Percentiles rank a stretch among this genome's conserved stretches.
Conservation (phyloP, 371 early-diverging fungal genomes). For the Entomophthora muscae region DNA sequence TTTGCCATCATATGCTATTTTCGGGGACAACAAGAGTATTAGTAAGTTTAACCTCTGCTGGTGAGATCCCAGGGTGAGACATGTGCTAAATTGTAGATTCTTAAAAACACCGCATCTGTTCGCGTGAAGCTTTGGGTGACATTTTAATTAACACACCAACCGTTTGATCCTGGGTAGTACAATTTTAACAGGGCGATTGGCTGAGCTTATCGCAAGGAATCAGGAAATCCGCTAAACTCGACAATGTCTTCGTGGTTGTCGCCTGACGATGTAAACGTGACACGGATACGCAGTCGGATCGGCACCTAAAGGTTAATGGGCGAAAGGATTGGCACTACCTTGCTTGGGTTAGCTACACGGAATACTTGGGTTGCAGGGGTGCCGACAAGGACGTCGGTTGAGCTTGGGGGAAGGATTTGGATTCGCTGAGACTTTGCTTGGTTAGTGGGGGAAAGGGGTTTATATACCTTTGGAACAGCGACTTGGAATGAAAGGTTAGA, state of each 20-base stretch:
- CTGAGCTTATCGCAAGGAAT: conserved; percentile 11
- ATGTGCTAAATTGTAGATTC: too few species aligned
- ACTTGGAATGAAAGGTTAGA: conserved; percentile 64
- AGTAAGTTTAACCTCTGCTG: too few species aligned
- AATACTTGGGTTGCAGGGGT: conserved; percentile 52
- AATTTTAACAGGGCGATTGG: too few species aligned
- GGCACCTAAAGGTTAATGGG: conserved; percentile 24
- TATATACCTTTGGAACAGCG: conserved; percentile 58
- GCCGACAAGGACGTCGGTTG: conserved; percentile 34
- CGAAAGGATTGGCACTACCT: conserved; percentile 22
- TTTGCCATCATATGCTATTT: too few species aligned
- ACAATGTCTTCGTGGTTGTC: conserved; percentile 49
- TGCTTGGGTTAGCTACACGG: conserved; percentile 70
- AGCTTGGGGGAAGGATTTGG: conserved; percentile 62
- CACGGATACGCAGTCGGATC: conserved; percentile 53
- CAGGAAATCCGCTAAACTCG: conserved; percentile 61
- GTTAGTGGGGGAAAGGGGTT: neutral
- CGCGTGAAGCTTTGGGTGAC: too few species aligned
- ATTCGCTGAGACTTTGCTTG: conserved; percentile 36
- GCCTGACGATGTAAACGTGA: conserved; percentile 37
- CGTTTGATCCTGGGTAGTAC: too few species aligned
- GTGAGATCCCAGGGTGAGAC: too few species aligned
- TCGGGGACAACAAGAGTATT: too few species aligned
- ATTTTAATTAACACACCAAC: too few species aligned
- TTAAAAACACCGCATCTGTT: too few species aligned